A percentile compares a stretch with the other conserved stretches of the same genome.
Conservation (phyloP, 345 rosid species). For the Bruguiera gymnorhiza region DNA sequence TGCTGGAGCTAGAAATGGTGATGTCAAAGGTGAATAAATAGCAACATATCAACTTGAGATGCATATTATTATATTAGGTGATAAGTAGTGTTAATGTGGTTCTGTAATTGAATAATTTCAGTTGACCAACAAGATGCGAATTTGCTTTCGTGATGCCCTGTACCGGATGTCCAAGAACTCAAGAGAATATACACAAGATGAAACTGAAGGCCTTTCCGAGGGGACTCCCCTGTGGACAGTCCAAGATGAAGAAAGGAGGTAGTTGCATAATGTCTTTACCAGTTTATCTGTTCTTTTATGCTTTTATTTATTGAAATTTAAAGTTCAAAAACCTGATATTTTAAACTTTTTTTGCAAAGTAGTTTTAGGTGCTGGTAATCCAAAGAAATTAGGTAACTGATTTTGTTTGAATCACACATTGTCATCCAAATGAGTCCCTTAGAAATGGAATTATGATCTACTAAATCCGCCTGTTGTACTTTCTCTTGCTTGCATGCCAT, state of each 20-base stretch:
- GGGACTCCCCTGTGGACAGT: conserved; percentile 25
- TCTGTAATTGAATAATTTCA: conserved; percentile 26
- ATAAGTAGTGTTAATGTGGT: background rate
- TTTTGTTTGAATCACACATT: background rate
- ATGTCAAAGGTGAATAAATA: conserved; percentile 50
- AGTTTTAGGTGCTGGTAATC: background rate
- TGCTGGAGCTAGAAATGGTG: conserved; percentile 66
- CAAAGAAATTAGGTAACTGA: background rate
- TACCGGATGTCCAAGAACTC: conserved; percentile 83
- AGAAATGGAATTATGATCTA: no score
- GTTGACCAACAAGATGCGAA: conserved; percentile 60
- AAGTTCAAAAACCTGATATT: no score
- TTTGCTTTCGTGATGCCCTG: conserved; percentile 75
- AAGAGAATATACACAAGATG: conserved; percentile 20
- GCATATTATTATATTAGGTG: background rate
- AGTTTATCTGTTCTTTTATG: background rate
- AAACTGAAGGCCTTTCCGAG: conserved; percentile 18
- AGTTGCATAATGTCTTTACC: background rate
- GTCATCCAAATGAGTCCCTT: no score
- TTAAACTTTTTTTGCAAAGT: no score
- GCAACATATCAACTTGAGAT: background rate
- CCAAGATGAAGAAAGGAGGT: conserved; percentile 31
- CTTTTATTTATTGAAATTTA: no score
- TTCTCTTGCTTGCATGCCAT: background rate
- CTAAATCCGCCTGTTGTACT: background rate